These are phyloP conservation scores for Aureobasidium vineae DNA, from an alignment of 2,329 filamentous ascomycete species.

Conservation along the genomic window DNA sequence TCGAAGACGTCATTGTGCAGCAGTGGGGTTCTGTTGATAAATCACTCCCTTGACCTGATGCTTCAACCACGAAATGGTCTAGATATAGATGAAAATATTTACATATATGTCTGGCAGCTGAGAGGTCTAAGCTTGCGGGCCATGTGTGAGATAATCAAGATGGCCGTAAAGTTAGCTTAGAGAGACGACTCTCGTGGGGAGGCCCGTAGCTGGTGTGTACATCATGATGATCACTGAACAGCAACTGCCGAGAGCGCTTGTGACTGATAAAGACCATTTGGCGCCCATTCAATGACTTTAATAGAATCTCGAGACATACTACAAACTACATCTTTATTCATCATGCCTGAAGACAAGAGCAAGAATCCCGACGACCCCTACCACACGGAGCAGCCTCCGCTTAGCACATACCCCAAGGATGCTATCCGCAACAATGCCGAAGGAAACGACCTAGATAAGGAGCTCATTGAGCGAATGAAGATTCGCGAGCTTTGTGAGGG, in stretches of 20 bases:
- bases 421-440: conserved; percentile 24
- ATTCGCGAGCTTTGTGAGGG: conserved; percentile 22
- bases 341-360: conserved; percentile 24
- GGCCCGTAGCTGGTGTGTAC: not conserved
- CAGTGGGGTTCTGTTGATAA: not conserved
- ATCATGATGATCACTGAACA: not conserved
- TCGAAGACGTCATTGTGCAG: not conserved
- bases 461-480: conserved; percentile 22
- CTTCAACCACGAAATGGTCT: too few relatives aligned
- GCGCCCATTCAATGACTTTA: not conserved
- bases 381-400: conserved; percentile 13
- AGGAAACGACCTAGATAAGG: conserved; percentile 15
- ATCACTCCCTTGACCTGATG: not conserved
- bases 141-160: not conserved
- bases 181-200: not conserved
- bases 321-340: not conserved
- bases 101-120: not conserved
- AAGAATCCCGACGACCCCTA: conserved; percentile 14
- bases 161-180: not conserved
- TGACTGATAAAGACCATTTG: not conserved
- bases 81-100: not conserved
- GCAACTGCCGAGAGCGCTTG: conserved; percentile 9
- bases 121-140: not conserved
- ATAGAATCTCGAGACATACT: not conserved
- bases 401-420: conserved; percentile 18